Percentiles rank a stretch among this genome's conserved stretches.
Evolutionary conservation across 768 basidiomycete species (phyloP).

Genomic region (Boletellus ananiceps): DNA sequence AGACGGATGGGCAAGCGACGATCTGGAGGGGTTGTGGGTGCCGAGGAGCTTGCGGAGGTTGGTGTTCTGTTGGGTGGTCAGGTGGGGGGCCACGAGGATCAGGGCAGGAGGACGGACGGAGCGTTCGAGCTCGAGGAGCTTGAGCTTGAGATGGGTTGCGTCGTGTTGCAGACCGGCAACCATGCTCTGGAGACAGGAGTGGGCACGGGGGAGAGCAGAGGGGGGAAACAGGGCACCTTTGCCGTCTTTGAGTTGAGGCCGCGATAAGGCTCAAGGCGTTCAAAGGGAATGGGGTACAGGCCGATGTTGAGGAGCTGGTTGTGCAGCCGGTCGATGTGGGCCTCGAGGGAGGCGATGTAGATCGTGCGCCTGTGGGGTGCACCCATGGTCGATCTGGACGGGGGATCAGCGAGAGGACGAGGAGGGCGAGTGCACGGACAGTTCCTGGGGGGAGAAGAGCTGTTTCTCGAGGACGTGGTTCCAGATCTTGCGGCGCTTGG

Average conservation of each 20-base stretch:
- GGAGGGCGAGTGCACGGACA: conserved; percentile 39
- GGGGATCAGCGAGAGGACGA: neutral
- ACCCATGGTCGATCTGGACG: conserved; percentile 54
- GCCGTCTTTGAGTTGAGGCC: conserved; percentile 75
- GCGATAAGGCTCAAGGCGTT: conserved; percentile 56
- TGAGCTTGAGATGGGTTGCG: conserved; percentile 51
- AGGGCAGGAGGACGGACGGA: conserved; percentile 38
- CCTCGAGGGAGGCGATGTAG: conserved; percentile 69
- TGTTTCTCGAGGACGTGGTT: conserved; percentile 72
- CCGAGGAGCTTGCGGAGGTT: conserved; percentile 31
- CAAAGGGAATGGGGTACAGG: conserved; percentile 52
- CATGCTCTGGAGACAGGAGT: conserved; percentile 50
- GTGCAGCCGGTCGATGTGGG: conserved; percentile 66
- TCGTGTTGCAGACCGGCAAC: conserved; percentile 69
- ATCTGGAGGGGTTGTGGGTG: conserved; percentile 16
- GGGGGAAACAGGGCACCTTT: conserved; percentile 43
- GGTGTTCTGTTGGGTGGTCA: conserved; percentile 20
- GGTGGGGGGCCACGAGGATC: neutral
- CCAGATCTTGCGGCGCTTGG: conserved; percentile 73
- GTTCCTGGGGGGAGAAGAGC: conserved; percentile 60
- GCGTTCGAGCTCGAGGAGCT: conserved; percentile 64
- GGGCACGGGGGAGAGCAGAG: neutral
- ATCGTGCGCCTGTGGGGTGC: conserved; percentile 65
- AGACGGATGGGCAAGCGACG: conserved; percentile 20
- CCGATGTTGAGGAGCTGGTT: conserved; percentile 49